Conservation (phyloP, 306 rosid genomes). For the Trifolium repens region DNA sequence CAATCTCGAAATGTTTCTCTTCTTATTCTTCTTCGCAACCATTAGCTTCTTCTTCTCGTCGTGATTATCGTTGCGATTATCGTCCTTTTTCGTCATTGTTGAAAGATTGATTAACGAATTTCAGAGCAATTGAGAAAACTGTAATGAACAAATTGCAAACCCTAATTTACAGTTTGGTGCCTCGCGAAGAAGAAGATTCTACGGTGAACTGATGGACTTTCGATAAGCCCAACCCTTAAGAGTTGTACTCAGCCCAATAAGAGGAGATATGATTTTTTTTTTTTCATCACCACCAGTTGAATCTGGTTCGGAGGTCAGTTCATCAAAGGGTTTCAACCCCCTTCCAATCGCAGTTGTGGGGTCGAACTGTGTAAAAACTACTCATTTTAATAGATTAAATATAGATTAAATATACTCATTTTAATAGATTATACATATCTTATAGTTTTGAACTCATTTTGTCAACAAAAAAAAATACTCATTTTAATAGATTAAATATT, state of each 20-base stretch:
- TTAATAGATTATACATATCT: no score
- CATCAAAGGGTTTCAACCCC: no score
- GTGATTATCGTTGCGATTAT: slow-evolving; percentile 32
- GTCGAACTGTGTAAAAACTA: no score
- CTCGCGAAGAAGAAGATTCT: background rate
- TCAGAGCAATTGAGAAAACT: slow-evolving; percentile 17
- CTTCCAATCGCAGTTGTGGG: no score
- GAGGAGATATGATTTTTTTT: no score
- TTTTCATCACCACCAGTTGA: no score
- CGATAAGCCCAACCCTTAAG: background rate
- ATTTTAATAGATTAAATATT: no score
- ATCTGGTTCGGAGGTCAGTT: no score
- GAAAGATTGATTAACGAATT: slow-evolving; percentile 4
- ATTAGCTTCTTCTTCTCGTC: slow-evolving; percentile 38
- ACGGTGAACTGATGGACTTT: background rate
- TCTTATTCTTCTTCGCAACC: slow-evolving; percentile 46
- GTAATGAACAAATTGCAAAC: slow-evolving; percentile 3
- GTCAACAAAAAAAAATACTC: no score
- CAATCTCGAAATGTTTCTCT: slow-evolving; percentile 52
- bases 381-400: no score
- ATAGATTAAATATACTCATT: no score
- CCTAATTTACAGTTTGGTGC: slow-evolving; percentile 37
- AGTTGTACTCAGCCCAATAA: background rate
- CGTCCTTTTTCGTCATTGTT: slow-evolving; percentile 60
- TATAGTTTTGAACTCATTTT: no score